Conservation (phyloP, 768 basidiomycete species). For the Boletus coccyginus region DNA sequence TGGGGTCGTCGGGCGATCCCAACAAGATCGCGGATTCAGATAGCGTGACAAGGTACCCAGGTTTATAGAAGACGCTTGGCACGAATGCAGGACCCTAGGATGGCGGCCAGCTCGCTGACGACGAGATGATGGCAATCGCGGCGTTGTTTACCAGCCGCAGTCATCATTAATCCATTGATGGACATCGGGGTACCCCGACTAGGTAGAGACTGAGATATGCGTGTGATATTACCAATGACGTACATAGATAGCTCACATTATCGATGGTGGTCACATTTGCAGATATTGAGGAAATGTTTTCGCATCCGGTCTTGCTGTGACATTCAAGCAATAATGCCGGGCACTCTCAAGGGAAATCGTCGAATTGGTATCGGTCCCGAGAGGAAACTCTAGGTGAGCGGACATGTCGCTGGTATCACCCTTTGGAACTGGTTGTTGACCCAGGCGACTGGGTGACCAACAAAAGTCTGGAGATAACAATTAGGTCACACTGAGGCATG, state of each 20-base stretch:
- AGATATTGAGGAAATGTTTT: constrained; percentile 39
- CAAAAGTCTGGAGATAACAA: constrained; percentile 38
- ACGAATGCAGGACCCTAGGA: constrained; percentile 54
- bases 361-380: constrained; percentile 39
- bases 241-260: constrained; percentile 26
- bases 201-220: neutral
- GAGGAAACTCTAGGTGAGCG: constrained; percentile 34
- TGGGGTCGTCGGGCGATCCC: constrained; percentile 25
- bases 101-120: neutral
- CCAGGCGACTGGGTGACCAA: constrained; percentile 52
- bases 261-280: constrained; percentile 16
- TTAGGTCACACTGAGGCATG: neutral
- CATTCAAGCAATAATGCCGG: constrained; percentile 51
- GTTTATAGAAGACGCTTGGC: constrained; percentile 53
- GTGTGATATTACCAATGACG: neutral
- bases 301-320: constrained; percentile 46
- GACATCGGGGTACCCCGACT: constrained; percentile 52
- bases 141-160: constrained; percentile 47
- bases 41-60: constrained; percentile 50
- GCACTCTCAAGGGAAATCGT: constrained; percentile 54
- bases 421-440: constrained; percentile 58
- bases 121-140: neutral
- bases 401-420: constrained; percentile 50
- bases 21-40: constrained; percentile 20
- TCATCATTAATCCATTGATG: constrained; percentile 49